A percentile compares a stretch with the other conserved stretches of the same genome.
phyloP scores from a whole-genome alignment of 116 monocot species.

The Trichopus zeylanicus region DNA sequence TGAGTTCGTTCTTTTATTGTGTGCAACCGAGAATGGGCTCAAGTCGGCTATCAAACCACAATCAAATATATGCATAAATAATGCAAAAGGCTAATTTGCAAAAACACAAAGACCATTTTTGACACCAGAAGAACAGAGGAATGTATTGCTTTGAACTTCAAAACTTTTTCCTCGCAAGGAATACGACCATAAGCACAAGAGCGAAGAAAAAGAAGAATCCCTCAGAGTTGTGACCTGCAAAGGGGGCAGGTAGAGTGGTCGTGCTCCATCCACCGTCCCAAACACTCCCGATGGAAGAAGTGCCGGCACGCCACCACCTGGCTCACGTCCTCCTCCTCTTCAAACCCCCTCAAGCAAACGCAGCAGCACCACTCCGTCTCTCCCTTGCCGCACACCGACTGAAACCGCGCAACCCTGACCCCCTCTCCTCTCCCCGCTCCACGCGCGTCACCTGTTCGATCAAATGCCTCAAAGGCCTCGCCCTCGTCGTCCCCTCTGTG shows the following conservation, averaged over 20 bases:
- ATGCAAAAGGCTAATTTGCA: no score
- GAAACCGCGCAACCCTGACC: neutral
- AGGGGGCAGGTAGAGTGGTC: slow-evolving; percentile 9
- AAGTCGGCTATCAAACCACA: no score
- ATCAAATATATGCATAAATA: no score
- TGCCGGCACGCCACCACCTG: slow-evolving; percentile 10
- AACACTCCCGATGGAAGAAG: slow-evolving; percentile 6
- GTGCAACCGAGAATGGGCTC: no score
- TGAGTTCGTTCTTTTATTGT: no score
- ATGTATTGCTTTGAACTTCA: no score
- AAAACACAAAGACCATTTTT: no score
- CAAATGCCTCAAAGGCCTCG: no score
- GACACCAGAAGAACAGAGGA: no score
- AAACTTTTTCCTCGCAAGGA: neutral
- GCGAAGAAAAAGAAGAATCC: neutral
- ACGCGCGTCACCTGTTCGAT: neutral
- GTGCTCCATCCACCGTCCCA: slow-evolving; percentile 5
- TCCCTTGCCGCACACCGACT: neutral
- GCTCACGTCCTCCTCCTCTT: slow-evolving; percentile 2
- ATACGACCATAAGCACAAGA: neutral
- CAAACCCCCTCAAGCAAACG: slow-evolving; percentile 5
- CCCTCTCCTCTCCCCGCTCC: neutral
- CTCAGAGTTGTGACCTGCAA: slow-evolving; percentile 1
- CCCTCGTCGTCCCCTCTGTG: neutral
- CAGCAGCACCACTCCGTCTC: slow-evolving; percentile 4